These are phyloP conservation scores for Cantharellus anzutake DNA, from an alignment of 768 basidiomycete genomes.

Conservation along the genomic window DNA sequence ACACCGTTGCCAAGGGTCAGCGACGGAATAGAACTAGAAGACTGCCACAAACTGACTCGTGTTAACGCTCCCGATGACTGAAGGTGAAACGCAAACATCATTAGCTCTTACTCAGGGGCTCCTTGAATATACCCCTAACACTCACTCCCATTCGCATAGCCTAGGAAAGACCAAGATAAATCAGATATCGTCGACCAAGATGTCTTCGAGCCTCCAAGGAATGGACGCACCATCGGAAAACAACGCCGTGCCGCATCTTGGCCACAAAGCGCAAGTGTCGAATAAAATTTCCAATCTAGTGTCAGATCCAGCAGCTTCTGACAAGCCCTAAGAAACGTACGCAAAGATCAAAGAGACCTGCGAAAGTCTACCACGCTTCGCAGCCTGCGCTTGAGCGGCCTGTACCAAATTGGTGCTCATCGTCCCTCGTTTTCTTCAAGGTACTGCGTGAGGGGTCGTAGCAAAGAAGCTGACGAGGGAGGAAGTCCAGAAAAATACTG, in stretches of 20 bases:
- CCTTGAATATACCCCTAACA: not conserved
- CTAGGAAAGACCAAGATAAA: conserved; percentile 18
- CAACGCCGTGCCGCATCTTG: conserved; percentile 56
- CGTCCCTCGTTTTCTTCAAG: too few relatives aligned
- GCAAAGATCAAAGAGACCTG: conserved; percentile 71
- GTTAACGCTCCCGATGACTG: conserved; percentile 34
- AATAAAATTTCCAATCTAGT: not conserved
- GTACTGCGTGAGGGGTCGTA: too few relatives aligned
- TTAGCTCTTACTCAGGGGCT: not conserved
- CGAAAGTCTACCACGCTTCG: too few relatives aligned
- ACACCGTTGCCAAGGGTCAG: not conserved
- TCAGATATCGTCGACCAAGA: not conserved
- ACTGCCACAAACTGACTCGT: conserved; percentile 17
- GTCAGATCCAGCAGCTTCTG: not conserved
- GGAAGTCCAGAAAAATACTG: too few relatives aligned
- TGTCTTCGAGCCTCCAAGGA: not conserved
- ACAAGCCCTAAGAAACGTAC: conserved; percentile 23
- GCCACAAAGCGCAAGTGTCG: not conserved
- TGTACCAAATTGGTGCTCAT: too few relatives aligned
- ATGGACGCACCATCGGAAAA: conserved; percentile 55
- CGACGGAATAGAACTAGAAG: not conserved
- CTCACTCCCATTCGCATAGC: conserved; percentile 49
- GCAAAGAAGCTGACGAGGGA: too few relatives aligned
- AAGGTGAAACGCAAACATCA: not conserved
- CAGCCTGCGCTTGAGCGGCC: too few relatives aligned